These are phyloP conservation scores for Nemania diffusa DNA, from an alignment of 2,329 filamentous ascomycete genomes.

Conservation along the genomic window DNA sequence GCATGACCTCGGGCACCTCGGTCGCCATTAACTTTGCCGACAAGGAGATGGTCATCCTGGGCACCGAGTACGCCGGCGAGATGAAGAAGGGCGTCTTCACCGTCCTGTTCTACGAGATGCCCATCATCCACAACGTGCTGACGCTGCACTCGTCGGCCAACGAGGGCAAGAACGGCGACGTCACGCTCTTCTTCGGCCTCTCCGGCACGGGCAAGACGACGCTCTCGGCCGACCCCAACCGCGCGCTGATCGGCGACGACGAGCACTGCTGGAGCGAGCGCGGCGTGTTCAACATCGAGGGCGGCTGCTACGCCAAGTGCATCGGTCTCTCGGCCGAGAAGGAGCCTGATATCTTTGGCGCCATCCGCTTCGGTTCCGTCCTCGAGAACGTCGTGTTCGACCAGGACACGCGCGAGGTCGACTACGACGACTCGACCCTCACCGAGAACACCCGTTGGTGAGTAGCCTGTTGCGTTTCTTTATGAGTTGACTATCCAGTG, in stretches of 20 bases:
- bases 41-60: slow-evolving; percentile 99
- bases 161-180: slow-evolving; percentile 92
- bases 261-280: slow-evolving; percentile 99
- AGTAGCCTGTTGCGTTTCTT: slow-evolving; percentile 33
- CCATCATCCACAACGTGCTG: slow-evolving; percentile 98
- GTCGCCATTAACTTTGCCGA: slow-evolving; percentile 99
- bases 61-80: slow-evolving; percentile 97
- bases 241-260: slow-evolving; percentile 95
- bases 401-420: slow-evolving; percentile 85
- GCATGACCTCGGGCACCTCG: slow-evolving; percentile 98
- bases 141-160: slow-evolving; percentile 99
- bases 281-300: slow-evolving; percentile 99
- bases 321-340: slow-evolving; percentile 98
- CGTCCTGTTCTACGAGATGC: slow-evolving; percentile 99
- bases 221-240: slow-evolving; percentile 95
- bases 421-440: slow-evolving; percentile 94
- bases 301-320: slow-evolving; percentile 99
- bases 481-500: slow-evolving; percentile 31
- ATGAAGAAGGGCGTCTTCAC: slow-evolving; percentile 99
- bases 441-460: slow-evolving; percentile 96
- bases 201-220: slow-evolving; percentile 99
- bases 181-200: slow-evolving; percentile 98
- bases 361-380: slow-evolving; percentile 96
- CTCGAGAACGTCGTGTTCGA: slow-evolving; percentile 99
- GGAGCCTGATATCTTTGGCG: slow-evolving; percentile 96